Base-by-base conservation (phyloP, 192 early-diverging fungal genomes). In the Mortierella hygrophila region DNA sequence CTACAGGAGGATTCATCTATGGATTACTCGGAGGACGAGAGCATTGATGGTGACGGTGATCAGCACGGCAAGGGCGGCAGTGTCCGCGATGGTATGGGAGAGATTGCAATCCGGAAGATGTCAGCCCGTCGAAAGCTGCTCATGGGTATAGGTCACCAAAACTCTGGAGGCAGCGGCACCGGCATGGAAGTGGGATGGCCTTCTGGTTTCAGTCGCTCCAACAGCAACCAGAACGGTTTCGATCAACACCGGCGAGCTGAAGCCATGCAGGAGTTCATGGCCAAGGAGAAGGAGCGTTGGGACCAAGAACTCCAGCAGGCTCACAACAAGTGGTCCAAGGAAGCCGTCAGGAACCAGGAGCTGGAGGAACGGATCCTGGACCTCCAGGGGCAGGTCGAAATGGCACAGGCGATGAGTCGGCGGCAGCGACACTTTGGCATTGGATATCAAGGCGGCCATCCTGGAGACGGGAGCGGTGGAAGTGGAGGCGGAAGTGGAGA, bases 321-420 rank as follows among this genome's bases (percentile, higher is more conserved):
- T 2, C 78, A 86, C n/a, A 86, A 77, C 40, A 47, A 74, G 55
- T 70, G 79, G 74, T 77, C 78, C 0, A 71, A 42, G 44, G 84
- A 86, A 55, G 84, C 84, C 18, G 47, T 74, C 46, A 76, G 79
- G 40, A 86, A 86, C 37, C 79, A 86, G n/a, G 63, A 81, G 57
- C 72, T 86, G 0, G 84, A 86, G 38, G 84, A 86, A 6, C 74
- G 84, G 8, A 86, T 86, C 47, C 46, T 86, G 42, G 84, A 86
- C 41, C 79, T 86, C 6, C 84, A 81, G 37, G 76, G 75, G 13
- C 79, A 86, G 40, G 76, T 86, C 0, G 84, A 86, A 52, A 80
- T 76, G 70, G 75, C 79, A 35, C 75, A 72, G 6, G 84, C 84
- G 0, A 86, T 86, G 29, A 72, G 74, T 38, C 21, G 77, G 46